Conservation (phyloP, 1,284 basidiomycete species). For the Apiotrichum domesticum region DNA sequence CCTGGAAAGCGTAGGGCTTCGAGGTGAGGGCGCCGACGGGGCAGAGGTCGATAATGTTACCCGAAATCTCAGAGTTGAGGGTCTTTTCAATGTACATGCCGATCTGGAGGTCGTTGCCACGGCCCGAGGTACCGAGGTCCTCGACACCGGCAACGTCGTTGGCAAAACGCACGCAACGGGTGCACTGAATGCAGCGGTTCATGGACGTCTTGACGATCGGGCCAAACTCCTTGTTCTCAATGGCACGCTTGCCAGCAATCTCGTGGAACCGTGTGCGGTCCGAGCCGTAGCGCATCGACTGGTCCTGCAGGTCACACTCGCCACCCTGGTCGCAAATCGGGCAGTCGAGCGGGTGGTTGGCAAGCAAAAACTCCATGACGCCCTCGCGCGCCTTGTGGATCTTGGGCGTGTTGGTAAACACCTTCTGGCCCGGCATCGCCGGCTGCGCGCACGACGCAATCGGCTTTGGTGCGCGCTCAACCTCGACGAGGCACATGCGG, state of each 20-base stretch:
- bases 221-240: constrained; percentile 97
- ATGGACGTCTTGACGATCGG: constrained; percentile 98
- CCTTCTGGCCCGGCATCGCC: constrained; percentile 92
- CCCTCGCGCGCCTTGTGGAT: constrained; percentile 90
- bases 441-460: constrained; percentile 81
- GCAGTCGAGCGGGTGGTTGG: constrained; percentile 97
- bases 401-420: constrained; percentile 90
- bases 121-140: constrained; percentile 92
- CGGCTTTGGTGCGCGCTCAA: constrained; percentile 86
- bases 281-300: constrained; percentile 98
- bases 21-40: constrained; percentile 92
- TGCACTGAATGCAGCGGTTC: constrained; percentile 99
- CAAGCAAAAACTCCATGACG: constrained; percentile 97
- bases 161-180: constrained; percentile 96
- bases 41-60: constrained; percentile 95
- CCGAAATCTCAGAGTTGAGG: constrained; percentile 95
- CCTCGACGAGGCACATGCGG: constrained; percentile 95
- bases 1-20: constrained; percentile 96
- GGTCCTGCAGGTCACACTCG: constrained; percentile 98
- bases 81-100: constrained; percentile 97
- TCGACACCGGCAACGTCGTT: constrained; percentile 99
- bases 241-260: constrained; percentile 93
- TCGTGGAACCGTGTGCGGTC: constrained; percentile 98
- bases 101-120: constrained; percentile 98
- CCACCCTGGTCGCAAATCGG: constrained; percentile 98